Evolutionary conservation across 1,284 basidiomycete genomes (phyloP).

Genomic region (Pseudozyma hubeiensis): DNA sequence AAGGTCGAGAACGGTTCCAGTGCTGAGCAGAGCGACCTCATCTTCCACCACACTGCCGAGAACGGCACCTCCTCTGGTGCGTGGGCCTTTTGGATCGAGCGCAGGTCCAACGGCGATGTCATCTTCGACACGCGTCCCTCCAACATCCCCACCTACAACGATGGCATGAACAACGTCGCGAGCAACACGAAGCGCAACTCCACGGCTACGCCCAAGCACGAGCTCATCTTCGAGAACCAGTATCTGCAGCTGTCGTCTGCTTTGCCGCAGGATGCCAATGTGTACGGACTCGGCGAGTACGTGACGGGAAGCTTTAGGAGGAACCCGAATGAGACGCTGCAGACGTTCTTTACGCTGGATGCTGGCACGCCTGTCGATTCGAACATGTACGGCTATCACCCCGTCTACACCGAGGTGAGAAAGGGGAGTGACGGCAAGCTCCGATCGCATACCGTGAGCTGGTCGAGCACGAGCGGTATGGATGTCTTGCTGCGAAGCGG

Average conservation of each 20-base stretch:
- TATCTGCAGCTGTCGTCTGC: conserved; percentile 74
- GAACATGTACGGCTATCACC: conserved; percentile 77
- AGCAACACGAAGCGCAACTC: conserved; percentile 47
- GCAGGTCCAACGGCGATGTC: conserved; percentile 72
- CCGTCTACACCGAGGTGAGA: conserved; percentile 77
- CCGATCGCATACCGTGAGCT: conserved; percentile 40
- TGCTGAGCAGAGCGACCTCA: conserved; percentile 59
- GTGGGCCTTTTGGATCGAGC: conserved; percentile 82
- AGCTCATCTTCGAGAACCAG: conserved; percentile 76
- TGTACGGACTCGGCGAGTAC: conserved; percentile 82
- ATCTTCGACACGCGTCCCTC: conserved; percentile 78
- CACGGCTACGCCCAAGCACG: conserved; percentile 58
- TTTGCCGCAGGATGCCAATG: conserved; percentile 73
- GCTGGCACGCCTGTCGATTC: conserved; percentile 45
- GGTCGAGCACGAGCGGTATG: conserved; percentile 53
- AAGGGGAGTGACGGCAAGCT: conserved; percentile 70
- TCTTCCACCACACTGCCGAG: conserved; percentile 76
- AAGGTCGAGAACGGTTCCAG: conserved; percentile 32
- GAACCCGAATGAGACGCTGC: conserved; percentile 75
- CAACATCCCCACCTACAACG: conserved; percentile 55
- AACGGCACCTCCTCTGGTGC: conserved; percentile 69
- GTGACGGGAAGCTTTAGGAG: conserved; percentile 76
- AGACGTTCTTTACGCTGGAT: conserved; percentile 78
- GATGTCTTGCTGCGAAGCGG: conserved; percentile 50
- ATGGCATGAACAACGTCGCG: conserved; percentile 37